Evolutionary conservation across 805 yeast genomes (phyloP).

Genomic region (Ogataea thermomethanolica): DNA sequence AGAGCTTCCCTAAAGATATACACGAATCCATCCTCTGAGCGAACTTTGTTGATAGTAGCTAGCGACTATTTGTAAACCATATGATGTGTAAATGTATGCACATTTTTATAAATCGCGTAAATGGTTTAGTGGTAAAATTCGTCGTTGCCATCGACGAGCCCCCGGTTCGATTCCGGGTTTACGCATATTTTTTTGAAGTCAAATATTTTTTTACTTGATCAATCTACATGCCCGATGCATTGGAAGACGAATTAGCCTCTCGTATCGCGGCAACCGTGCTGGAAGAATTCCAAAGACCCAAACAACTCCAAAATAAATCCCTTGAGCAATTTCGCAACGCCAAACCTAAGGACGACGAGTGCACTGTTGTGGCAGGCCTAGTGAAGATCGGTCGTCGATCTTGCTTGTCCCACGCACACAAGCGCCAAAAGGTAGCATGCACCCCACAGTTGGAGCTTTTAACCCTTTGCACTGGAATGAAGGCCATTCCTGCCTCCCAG

Average conservation of each 20-base stretch:
- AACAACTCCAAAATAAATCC: conserved; percentile 6
- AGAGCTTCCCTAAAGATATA: too few species aligned
- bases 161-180: conserved; percentile 29
- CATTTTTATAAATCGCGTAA: conserved; percentile 13
- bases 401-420: conserved; percentile 5
- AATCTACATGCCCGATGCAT: background rate
- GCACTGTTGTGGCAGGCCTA: conserved; percentile 81
- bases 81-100: background rate
- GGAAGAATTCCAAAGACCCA: conserved; percentile 16
- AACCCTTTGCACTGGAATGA: conserved; percentile 76
- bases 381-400: conserved; percentile 39
- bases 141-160: conserved; percentile 28
- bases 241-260: conserved; percentile 13
- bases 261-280: conserved; percentile 15
- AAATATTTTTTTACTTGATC: conserved; percentile 1
- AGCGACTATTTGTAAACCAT: background rate
- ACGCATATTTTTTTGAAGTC: conserved; percentile 14
- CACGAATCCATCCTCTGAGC: too few species aligned
- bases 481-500: conserved; percentile 57
- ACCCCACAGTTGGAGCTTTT: conserved; percentile 34
- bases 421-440: conserved; percentile 7
- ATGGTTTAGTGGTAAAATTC: conserved; percentile 27
- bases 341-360: conserved; percentile 70
- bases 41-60: too few species aligned
- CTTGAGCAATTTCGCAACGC: conserved; percentile 18